phyloP scores from a whole-genome alignment of 202 grass and related monocot species.

The Saccharum hybrid region DNA sequence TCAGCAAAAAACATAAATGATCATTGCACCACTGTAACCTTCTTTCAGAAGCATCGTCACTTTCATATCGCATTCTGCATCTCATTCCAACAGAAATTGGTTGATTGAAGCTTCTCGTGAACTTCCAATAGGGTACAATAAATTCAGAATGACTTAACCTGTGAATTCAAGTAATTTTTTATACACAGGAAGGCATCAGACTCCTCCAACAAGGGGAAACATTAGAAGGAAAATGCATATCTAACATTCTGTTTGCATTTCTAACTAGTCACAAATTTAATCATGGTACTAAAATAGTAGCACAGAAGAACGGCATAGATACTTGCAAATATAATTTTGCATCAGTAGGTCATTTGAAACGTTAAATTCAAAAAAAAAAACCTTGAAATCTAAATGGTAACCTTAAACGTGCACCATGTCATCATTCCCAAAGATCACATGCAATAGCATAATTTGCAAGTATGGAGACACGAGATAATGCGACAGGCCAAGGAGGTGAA shows the following conservation, averaged over 20 bases:
- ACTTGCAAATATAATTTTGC: not conserved
- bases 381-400: not conserved
- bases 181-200: constrained; percentile 26
- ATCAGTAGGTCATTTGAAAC: not conserved
- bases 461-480: not conserved
- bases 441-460: constrained; percentile 14
- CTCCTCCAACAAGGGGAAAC: not conserved
- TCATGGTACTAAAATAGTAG: not conserved
- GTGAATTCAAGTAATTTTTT: constrained; percentile 42
- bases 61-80: constrained; percentile 83
- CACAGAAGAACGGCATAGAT: constrained; percentile 6
- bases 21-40: constrained; percentile 50
- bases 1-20: not conserved
- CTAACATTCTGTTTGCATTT: not conserved
- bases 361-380: not conserved
- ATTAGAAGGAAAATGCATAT: not conserved
- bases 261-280: not conserved
- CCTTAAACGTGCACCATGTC: not conserved
- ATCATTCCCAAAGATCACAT: constrained; percentile 15
- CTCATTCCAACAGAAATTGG: constrained; percentile 75
- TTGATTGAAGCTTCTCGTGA: constrained; percentile 67
- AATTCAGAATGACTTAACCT: constrained; percentile 75
- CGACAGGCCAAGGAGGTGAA: not conserved
- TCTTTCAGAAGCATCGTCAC: constrained; percentile 79
- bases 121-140: constrained; percentile 86